phyloP scores from a whole-genome alignment of 495 filamentous ascomycete species.

The Parathielavia appendiculata region DNA sequence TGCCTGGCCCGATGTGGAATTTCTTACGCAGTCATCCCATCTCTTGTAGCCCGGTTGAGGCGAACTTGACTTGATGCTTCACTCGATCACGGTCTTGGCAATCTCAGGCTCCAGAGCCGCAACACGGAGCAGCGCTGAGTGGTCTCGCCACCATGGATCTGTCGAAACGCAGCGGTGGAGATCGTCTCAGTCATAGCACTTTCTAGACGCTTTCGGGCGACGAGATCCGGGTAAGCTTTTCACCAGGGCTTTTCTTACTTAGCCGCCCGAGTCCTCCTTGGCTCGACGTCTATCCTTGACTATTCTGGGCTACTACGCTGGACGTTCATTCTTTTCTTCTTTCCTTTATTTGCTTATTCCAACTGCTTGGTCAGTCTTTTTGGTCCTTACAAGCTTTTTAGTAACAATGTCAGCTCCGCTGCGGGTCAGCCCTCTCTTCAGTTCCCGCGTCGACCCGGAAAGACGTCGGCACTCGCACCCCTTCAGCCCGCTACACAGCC shows the following conservation, averaged over 20 bases:
- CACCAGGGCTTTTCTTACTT: not conserved
- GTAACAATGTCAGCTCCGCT: conserved; percentile 12
- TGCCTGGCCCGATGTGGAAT: no score
- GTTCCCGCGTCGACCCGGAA: not conserved
- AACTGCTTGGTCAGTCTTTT: not conserved
- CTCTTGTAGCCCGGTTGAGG: not conserved
- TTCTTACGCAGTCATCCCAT: no score
- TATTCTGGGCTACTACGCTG: not conserved
- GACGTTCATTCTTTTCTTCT: not conserved
- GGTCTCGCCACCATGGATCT: not conserved
- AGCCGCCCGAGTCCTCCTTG: not conserved
- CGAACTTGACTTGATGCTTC: conserved; percentile 5
- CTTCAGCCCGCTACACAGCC: not conserved
- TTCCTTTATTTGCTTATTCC: not conserved
- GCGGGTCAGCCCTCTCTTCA: not conserved
- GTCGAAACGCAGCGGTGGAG: conserved; percentile 1
- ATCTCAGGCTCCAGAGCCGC: not conserved
- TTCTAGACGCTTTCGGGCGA: not conserved
- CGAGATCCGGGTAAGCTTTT: not conserved
- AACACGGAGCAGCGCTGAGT: no score
- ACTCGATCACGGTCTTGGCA: not conserved
- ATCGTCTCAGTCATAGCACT: not conserved
- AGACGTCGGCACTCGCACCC: not conserved
- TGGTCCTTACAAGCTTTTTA: not conserved
- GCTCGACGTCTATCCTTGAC: not conserved